Evolutionary conservation across 345 rosid species (phyloP).

Genomic region (Adansonia digitata): DNA sequence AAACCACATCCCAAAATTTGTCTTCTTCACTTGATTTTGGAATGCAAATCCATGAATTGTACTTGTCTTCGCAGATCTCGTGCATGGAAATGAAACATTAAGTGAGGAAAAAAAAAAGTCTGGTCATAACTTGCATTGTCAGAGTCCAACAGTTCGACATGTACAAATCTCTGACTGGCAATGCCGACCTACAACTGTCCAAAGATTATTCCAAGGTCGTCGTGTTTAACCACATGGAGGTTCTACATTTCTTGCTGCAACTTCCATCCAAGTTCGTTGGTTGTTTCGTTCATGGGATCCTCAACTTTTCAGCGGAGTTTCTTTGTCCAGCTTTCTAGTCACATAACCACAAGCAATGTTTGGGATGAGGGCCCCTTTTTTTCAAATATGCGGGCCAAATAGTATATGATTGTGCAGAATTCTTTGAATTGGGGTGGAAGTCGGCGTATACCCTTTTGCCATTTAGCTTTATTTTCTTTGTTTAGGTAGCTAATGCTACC

Average conservation of each 20-base stretch:
- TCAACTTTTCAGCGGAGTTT: constrained; percentile 10
- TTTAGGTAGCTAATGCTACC: neutral
- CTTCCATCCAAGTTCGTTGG: constrained; percentile 7
- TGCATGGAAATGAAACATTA: neutral
- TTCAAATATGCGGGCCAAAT: neutral
- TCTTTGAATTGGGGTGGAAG: neutral
- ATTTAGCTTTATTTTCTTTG: neutral
- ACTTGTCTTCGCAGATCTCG: neutral
- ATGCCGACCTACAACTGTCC: neutral
- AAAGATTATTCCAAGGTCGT: neutral
- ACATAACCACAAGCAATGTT: neutral
- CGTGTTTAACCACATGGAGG: neutral
- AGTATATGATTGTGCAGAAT: neutral
- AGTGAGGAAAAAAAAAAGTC: neutral
- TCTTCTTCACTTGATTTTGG: neutral
- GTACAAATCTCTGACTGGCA: neutral
- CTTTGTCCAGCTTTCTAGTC: constrained; percentile 1
- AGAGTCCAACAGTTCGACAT: constrained; percentile 10
- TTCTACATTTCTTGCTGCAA: neutral
- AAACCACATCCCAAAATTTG: neutral
- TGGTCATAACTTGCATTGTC: neutral
- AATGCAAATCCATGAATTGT: neutral
- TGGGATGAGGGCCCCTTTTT: neutral
- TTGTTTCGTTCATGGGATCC: neutral
- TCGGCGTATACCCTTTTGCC: neutral